phyloP scores from a whole-genome alignment of 2,329 filamentous ascomycete species.

The Paramyrothecium roridum region DNA sequence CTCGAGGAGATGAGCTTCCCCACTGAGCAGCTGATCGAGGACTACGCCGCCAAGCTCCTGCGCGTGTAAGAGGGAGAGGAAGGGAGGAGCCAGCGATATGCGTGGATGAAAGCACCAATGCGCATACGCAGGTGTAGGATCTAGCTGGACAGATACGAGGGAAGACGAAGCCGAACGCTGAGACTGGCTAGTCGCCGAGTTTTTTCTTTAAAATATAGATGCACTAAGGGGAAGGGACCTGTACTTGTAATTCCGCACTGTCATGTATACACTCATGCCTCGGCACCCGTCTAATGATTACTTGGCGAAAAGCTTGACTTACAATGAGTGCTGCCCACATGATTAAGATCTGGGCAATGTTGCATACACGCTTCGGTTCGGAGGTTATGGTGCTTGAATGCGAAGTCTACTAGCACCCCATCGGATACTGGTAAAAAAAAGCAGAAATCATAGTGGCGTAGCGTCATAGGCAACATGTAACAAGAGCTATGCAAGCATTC shows the following conservation, averaged over 20 bases:
- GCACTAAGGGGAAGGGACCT: conserved; percentile 22
- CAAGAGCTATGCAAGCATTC: no score
- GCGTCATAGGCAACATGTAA: no score
- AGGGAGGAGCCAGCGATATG: conserved; percentile 2
- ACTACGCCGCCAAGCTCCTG: conserved; percentile 86
- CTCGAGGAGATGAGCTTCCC: conserved; percentile 97
- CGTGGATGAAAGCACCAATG: not conserved
- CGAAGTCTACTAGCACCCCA: no score
- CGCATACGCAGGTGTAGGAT: not conserved
- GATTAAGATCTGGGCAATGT: no score
- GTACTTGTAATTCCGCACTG: conserved; percentile 39
- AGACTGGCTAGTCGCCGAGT: conserved; percentile 9
- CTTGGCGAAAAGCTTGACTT: conserved; percentile 11
- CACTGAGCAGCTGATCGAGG: conserved; percentile 80
- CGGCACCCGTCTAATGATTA: conserved; percentile 25
- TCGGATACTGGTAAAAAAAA: no score
- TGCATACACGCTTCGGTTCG: no score
- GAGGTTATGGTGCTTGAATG: no score
- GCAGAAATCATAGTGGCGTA: no score
- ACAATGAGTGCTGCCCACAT: no score
- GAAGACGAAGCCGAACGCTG: conserved; percentile 9
- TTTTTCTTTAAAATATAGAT: not conserved
- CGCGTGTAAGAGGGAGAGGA: conserved; percentile 53
- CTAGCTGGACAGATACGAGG: not conserved
- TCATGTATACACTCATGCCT: conserved; percentile 31